Evolutionary conservation across 2,329 filamentous ascomycete genomes (phyloP), one percentile per base, ranked within the genome.

Genomic region (Penicillium digitatum): DNA sequence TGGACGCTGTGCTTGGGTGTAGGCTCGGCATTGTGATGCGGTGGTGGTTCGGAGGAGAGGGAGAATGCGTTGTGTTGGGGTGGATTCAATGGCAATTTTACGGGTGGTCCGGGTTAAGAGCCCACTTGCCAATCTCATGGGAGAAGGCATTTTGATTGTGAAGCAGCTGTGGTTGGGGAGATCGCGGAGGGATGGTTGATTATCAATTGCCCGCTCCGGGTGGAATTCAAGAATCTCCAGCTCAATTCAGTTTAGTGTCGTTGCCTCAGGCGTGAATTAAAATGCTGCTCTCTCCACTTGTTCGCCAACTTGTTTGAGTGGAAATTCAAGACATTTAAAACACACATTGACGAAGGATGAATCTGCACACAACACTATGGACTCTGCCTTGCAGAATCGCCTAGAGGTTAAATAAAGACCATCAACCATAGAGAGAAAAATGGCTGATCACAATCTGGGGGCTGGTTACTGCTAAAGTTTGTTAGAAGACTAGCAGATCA

Each of bases 101-200:
- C 62, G 60, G 14, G 53, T 57, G n/a, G 56, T 55, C 34, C 55
- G 61, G 49, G 59, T 46, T 26, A 65, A 20, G 9, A 65, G 52
- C 35, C 62, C 61, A 31, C 52, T 51, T 24, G 61, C 59, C 55
- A 65, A 53, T 57, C 53, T 62, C 48, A 68, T 53, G 29, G 67
- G 59, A 32, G 69, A 66, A 7, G 69, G 56, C 69, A 72, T 70
- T 56, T 32, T 58, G 29, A 31, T 58, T 29, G 42, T 26, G 46
- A 53, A 12, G 20, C 24, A 44, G 39, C 35, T 54, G 43, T 45
- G 45, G 45, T 46, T 32, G 40, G 54, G 50, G 55, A 53, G 47
- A 18, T 18, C 40, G 32, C 1, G 8, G 14, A 40, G 44, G 24
- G 43, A 52, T 43, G 54, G 44, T 54, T 55, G 52, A 35, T 49